Evolutionary conservation across 495 filamentous ascomycete genomes (phyloP).

Genomic region (Annulohypoxylon moriforme): DNA sequence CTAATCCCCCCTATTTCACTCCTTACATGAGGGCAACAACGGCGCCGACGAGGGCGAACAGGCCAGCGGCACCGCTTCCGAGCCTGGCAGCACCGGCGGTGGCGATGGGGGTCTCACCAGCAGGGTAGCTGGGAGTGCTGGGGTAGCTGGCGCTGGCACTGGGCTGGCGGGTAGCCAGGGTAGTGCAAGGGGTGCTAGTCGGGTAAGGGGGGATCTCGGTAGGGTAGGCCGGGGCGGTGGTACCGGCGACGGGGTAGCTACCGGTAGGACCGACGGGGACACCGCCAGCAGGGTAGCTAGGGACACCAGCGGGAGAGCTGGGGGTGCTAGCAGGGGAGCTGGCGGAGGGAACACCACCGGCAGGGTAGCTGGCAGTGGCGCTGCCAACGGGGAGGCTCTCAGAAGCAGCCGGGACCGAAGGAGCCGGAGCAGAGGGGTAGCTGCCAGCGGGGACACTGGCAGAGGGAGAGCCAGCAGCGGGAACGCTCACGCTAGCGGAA

Average conservation of each 20-base stretch:
- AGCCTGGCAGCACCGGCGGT: constrained; percentile 47
- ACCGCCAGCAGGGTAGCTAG: constrained; percentile 9
- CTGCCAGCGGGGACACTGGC: constrained; percentile 19
- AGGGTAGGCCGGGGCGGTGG: constrained; percentile 26
- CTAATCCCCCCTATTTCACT: not conserved
- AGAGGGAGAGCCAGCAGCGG: constrained; percentile 19
- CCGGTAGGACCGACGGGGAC: constrained; percentile 24
- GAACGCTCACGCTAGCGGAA: constrained; percentile 15
- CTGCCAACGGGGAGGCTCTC: constrained; percentile 7
- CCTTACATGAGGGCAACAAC: constrained; percentile 42
- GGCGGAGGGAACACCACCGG: constrained; percentile 9
- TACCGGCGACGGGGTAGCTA: constrained; percentile 21
- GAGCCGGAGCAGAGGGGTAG: constrained; percentile 7
- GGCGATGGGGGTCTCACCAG: constrained; percentile 30
- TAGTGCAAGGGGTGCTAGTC: constrained; percentile 24
- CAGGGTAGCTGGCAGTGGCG: constrained; percentile 22
- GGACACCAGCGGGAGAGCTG: not conserved
- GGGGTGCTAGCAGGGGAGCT: not conserved
- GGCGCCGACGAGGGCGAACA: constrained; percentile 41
- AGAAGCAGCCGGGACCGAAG: constrained; percentile 12
- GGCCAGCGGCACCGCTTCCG: constrained; percentile 42
- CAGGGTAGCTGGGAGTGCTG: constrained; percentile 27
- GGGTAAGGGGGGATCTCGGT: constrained; percentile 32
- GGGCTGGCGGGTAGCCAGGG: constrained; percentile 39
- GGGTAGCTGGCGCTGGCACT: constrained; percentile 29